These are phyloP conservation scores for Tilletia caries DNA, from an alignment of 1,284 basidiomycete genomes.

Conservation along the genomic window DNA sequence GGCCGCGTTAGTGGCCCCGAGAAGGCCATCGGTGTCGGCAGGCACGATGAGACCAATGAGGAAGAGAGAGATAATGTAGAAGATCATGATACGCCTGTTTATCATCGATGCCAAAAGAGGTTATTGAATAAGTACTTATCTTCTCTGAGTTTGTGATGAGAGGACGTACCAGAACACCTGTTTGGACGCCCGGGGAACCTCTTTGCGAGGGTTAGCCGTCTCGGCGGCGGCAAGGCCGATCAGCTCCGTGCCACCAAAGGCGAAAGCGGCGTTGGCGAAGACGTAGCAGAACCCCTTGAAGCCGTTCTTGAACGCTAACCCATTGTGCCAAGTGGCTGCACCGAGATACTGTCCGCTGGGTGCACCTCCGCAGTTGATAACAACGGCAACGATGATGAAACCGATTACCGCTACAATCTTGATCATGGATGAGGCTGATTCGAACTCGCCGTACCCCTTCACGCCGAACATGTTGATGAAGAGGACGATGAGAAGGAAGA, in stretches of 20 bases:
- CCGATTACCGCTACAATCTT: slow-evolving; percentile 62
- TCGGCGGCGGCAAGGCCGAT: slow-evolving; percentile 68
- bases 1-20: slow-evolving; percentile 32
- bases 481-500: slow-evolving; percentile 36
- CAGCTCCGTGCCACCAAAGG: slow-evolving; percentile 57
- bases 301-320: slow-evolving; percentile 46
- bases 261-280: slow-evolving; percentile 49
- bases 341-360: slow-evolving; percentile 29
- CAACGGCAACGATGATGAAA: slow-evolving; percentile 62
- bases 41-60: slow-evolving; percentile 62
- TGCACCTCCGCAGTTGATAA: slow-evolving; percentile 55
- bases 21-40: slow-evolving; percentile 39
- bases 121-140: too few relatives aligned
- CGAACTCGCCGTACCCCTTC: slow-evolving; percentile 58
- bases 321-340: slow-evolving; percentile 12
- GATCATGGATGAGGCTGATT: slow-evolving; percentile 61
- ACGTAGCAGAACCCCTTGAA: slow-evolving; percentile 51
- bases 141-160: too few relatives aligned
- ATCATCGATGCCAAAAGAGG: too few relatives aligned
- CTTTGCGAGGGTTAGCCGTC: slow-evolving; percentile 58
- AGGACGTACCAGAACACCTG: slow-evolving; percentile 55
- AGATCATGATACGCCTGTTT: slow-evolving; percentile 58
- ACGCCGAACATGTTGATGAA: slow-evolving; percentile 44
- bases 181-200: slow-evolving; percentile 59
- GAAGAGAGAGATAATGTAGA: slow-evolving; percentile 61